Percentiles rank a stretch among this genome's conserved stretches.
Evolutionary conservation across 1,284 basidiomycete species (phyloP).

Genomic region (Boletus sp.): DNA sequence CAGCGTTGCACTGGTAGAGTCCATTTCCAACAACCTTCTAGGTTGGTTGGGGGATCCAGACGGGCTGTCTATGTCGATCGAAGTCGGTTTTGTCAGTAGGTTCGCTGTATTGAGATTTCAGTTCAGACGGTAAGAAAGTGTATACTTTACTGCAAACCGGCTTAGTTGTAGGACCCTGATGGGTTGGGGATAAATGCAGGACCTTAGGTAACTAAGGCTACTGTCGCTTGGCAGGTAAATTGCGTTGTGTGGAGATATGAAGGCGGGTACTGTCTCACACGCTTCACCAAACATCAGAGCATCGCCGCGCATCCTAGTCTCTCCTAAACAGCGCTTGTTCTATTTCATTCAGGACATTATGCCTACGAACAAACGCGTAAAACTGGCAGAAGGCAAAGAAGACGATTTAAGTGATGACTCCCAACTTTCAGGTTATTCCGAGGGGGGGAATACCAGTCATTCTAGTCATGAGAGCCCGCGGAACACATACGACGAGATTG

Average conservation of each 20-base stretch:
- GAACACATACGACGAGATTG: slow-evolving; percentile 64
- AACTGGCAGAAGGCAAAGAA: slow-evolving; percentile 33
- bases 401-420: slow-evolving; percentile 25
- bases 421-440: slow-evolving; percentile 17
- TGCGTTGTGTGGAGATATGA: background rate
- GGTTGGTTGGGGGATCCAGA: slow-evolving; percentile 4
- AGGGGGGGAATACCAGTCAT: slow-evolving; percentile 33
- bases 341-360: slow-evolving; percentile 23
- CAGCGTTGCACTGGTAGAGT: slow-evolving; percentile 8
- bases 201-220: slow-evolving; percentile 5
- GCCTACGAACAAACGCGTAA: slow-evolving; percentile 39
- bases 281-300: background rate
- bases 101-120: slow-evolving; percentile 12
- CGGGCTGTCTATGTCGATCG: slow-evolving; percentile 1
- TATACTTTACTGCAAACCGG: slow-evolving; percentile 7
- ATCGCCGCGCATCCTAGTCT: background rate
- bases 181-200: slow-evolving; percentile 3
- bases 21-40: slow-evolving; percentile 12
- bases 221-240: slow-evolving; percentile 2
- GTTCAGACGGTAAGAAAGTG: slow-evolving; percentile 22
- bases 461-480: slow-evolving; percentile 30
- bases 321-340: background rate
- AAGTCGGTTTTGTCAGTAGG: slow-evolving; percentile 8
- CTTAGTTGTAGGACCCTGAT: slow-evolving; percentile 2
- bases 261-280: slow-evolving; percentile 3